A percentile compares a stretch with the other conserved stretches of the same genome.
Conservation (phyloP, 495 filamentous ascomycete genomes). For the Ramalina intermedia region DNA sequence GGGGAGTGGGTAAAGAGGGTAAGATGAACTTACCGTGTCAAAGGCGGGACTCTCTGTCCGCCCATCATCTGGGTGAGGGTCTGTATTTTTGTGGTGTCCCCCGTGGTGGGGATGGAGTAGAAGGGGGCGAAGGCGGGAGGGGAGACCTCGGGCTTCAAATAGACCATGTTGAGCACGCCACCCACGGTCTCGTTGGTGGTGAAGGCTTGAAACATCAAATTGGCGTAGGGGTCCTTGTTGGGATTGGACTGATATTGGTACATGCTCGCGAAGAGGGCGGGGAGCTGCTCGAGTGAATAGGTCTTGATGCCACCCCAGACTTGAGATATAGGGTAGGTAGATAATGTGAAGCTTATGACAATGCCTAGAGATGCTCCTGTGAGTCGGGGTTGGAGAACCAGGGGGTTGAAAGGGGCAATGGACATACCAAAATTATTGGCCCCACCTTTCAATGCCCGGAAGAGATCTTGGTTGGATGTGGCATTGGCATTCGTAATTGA, state of each 20-base stretch:
- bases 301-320: conserved; percentile 31
- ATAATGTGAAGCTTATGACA: conserved; percentile 33
- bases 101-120: conserved; percentile 23
- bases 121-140: conserved; percentile 30
- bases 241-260: conserved; percentile 21
- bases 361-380: conserved; percentile 14
- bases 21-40: conserved; percentile 2
- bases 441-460: conserved; percentile 28
- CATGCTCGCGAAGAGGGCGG: conserved; percentile 20
- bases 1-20: not conserved
- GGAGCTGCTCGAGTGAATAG: conserved; percentile 19
- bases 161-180: conserved; percentile 24
- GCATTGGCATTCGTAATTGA: conserved; percentile 17
- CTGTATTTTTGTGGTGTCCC: conserved; percentile 23
- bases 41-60: conserved; percentile 18
- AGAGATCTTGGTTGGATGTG: conserved; percentile 24
- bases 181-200: conserved; percentile 20
- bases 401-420: not conserved
- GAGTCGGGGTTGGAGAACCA: too few species aligned
- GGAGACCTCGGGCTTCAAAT: conserved; percentile 23
- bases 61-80: conserved; percentile 29
- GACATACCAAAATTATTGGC: conserved; percentile 25
- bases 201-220: conserved; percentile 30
- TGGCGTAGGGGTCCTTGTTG: conserved; percentile 28
- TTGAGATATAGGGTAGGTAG: conserved; percentile 32